Base-by-base conservation (phyloP, 2,329 filamentous ascomycete species). In the Aspergillus neoniger region DNA sequence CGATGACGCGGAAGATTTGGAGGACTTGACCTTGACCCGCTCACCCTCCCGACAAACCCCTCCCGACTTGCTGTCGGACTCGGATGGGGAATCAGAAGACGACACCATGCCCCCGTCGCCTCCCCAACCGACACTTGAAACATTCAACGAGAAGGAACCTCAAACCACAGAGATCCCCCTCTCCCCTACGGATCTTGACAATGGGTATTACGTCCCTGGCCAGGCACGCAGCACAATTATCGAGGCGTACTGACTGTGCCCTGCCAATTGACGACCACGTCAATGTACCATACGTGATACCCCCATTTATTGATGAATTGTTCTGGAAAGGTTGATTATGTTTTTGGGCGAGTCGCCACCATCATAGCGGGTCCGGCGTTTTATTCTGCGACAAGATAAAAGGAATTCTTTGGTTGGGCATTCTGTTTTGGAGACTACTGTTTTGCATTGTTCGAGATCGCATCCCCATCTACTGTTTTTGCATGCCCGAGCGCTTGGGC, bases 71-170 rank as follows among this genome's bases (percentile, higher is more conserved):
- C 83, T 88, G 66, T 82, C 86, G 64, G 89, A 92, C 72, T 85
- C 84, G 63, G 88, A 88, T 64, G 80, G 78, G 6, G 79, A 82
- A 2, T 88, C 86, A 59, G 89, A 92, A 69, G 90, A 92, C 77
- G 88, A 91, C 67, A 79, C 82, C 51, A 81, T 91, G 86, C 90
- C 90, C 7, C 88, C 88, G 19, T 91, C 88, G 62, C 89, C 89
- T 39, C 85, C 86, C 50, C 71, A 76, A 63, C 65, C 83, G 28
- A 74, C 82, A 38, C 78, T 91, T 56, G 80, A 85, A 62, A 77
- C 82, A 43, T 90, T 91, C 71, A 79, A 83, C 49, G 81, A 85
- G 68, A 85, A 88, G 80, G 80, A 86, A 65, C 65, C 75, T 66
- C 75, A 73, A 59, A 76, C 80, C 62, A 75, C 75, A 30, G 77